phyloP scores from a whole-genome alignment of 768 basidiomycete genomes.

The Suillus discolor region DNA sequence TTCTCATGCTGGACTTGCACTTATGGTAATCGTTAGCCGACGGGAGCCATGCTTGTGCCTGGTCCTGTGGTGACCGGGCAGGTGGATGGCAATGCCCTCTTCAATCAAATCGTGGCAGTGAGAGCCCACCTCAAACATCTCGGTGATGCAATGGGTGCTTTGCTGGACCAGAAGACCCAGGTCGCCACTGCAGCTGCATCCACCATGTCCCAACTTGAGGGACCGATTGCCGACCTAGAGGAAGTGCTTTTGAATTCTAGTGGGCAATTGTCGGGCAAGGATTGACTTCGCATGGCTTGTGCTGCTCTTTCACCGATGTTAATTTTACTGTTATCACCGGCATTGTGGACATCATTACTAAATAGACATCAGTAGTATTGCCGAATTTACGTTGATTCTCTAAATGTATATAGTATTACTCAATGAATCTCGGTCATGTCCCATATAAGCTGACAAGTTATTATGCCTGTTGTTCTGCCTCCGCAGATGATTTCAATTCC shows the following conservation, averaged over 20 bases:
- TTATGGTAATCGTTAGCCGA: background rate
- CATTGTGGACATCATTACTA: background rate
- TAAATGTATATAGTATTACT: too few relatives aligned
- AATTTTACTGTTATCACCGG: too few relatives aligned
- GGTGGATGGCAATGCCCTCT: background rate
- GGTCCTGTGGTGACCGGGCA: background rate
- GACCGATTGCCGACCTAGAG: fast-evolving
- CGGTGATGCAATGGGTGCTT: fast-evolving
- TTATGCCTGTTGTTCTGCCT: too few relatives aligned
- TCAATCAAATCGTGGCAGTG: background rate
- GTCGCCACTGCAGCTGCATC: fast-evolving
- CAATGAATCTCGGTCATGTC: too few relatives aligned
- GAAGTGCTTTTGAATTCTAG: background rate
- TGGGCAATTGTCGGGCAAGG: fast-evolving
- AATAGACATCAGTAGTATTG: too few relatives aligned
- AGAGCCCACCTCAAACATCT: background rate
- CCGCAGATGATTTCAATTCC: background rate
- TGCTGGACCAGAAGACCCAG: background rate
- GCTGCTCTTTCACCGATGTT: too few relatives aligned
- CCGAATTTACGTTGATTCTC: too few relatives aligned
- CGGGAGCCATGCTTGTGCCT: background rate
- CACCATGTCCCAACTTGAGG: background rate
- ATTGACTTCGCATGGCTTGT: fast-evolving
- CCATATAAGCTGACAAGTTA: too few relatives aligned
- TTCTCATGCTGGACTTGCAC: background rate